phyloP scores from a whole-genome alignment of 345 rosid species.

The Lepidium africanum region DNA sequence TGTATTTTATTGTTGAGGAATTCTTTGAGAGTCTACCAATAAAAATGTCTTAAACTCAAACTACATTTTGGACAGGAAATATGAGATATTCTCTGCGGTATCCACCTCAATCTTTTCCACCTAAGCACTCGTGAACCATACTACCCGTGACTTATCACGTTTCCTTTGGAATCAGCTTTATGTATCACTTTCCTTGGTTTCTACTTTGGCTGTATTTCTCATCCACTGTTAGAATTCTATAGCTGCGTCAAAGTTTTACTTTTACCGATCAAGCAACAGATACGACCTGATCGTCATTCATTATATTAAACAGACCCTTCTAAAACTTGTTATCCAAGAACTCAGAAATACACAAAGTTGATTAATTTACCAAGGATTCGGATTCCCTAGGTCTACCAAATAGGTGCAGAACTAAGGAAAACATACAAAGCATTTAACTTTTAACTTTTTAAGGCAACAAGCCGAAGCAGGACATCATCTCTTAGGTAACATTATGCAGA shows the following conservation, averaged over 20 bases:
- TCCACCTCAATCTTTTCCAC: too few species aligned
- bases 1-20: too few species aligned
- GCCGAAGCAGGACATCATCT: not conserved
- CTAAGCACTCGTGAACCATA: too few species aligned
- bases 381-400: not conserved
- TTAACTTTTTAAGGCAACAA: not conserved
- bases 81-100: too few species aligned
- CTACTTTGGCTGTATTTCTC: too few species aligned
- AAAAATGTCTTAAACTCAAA: too few species aligned
- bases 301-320: not conserved
- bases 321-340: not conserved
- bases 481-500: not conserved
- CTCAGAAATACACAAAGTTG: not conserved
- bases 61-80: too few species aligned
- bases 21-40: too few species aligned
- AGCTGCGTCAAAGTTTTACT: not conserved
- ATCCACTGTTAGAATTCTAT: too few species aligned
- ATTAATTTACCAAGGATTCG: not conserved
- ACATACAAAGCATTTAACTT: not conserved
- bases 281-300: not conserved
- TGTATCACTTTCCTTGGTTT: too few species aligned
- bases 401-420: not conserved
- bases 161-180: too few species aligned
- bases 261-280: not conserved
- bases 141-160: too few species aligned